Evolutionary conservation across 2,329 filamentous ascomycete genomes (phyloP).

Genomic region (Cordyceps cicadae): DNA sequence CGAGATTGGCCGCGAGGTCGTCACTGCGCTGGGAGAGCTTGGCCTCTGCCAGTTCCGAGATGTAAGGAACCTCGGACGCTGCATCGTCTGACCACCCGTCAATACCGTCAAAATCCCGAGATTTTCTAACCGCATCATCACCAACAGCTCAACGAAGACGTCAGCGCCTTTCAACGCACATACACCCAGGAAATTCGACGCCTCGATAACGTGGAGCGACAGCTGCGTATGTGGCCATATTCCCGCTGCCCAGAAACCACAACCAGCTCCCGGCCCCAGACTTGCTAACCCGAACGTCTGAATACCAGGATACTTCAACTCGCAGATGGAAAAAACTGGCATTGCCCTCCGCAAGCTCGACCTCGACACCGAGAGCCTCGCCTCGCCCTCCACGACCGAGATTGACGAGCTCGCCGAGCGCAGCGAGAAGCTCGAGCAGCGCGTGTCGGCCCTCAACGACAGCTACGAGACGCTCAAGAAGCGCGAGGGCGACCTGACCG

Average conservation of each 20-base stretch:
- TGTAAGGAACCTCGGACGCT: conserved; percentile 47
- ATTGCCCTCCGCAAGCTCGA: conserved; percentile 85
- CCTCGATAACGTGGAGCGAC: conserved; percentile 95
- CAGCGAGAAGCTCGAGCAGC: conserved; percentile 84
- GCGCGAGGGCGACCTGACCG: conserved; percentile 89
- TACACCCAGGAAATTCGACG: conserved; percentile 97
- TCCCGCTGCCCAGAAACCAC: not conserved
- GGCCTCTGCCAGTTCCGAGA: conserved; percentile 96
- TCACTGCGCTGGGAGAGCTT: conserved; percentile 91
- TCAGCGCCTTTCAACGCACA: conserved; percentile 90
- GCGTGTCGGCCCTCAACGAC: conserved; percentile 85
- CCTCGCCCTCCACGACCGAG: conserved; percentile 82
- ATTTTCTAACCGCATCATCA: conserved; percentile 9
- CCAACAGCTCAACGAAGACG: conserved; percentile 76
- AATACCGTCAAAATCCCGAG: conserved; percentile 10
- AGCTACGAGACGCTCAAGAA: conserved; percentile 99
- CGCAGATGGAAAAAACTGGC: conserved; percentile 88
- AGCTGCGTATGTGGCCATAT: conserved; percentile 64
- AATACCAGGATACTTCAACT: conserved; percentile 73
- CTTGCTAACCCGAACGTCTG: conserved; percentile 19
- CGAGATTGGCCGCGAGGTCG: conserved; percentile 95
- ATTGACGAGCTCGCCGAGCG: conserved; percentile 94
- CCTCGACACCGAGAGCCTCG: conserved; percentile 79
- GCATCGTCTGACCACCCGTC: not conserved
- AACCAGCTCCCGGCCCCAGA: not conserved